A percentile compares a stretch with the other conserved stretches of the same genome.
phyloP scores from a whole-genome alignment of 768 basidiomycete genomes.

The Asterophora lycoperdoides region DNA sequence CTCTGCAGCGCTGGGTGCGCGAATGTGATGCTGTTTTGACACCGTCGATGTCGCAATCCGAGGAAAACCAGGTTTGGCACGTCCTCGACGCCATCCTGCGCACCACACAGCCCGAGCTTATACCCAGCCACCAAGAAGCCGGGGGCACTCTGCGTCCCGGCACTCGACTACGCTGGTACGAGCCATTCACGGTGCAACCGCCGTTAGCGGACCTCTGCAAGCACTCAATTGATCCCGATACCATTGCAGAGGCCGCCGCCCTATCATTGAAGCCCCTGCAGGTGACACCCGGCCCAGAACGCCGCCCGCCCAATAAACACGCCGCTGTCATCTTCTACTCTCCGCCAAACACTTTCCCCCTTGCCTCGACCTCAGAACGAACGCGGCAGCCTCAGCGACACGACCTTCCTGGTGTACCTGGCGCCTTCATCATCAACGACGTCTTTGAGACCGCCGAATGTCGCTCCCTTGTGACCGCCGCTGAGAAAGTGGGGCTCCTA shows the following conservation, averaged over 20 bases:
- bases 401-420: slow-evolving; percentile 42
- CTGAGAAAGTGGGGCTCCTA: slow-evolving; percentile 44
- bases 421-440: slow-evolving; percentile 45
- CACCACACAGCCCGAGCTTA: slow-evolving; percentile 36
- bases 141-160: slow-evolving; percentile 24
- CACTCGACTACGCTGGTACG: slow-evolving; percentile 29
- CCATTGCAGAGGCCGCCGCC: slow-evolving; percentile 15
- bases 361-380: slow-evolving; percentile 19
- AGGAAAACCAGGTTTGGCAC: slow-evolving; percentile 40
- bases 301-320: slow-evolving; percentile 51
- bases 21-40: slow-evolving; percentile 51
- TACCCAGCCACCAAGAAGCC: slow-evolving; percentile 16
- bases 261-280: slow-evolving; percentile 26
- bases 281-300: slow-evolving; percentile 40
- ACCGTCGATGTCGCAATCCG: slow-evolving; percentile 33
- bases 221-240: slow-evolving; percentile 9
- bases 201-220: slow-evolving; percentile 7
- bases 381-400: slow-evolving; percentile 28
- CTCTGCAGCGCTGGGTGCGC: slow-evolving; percentile 52
- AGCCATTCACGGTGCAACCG: slow-evolving; percentile 28
- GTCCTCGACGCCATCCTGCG: slow-evolving; percentile 48
- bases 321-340: slow-evolving; percentile 48
- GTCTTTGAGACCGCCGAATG: slow-evolving; percentile 44
- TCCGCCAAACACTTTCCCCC: slow-evolving; percentile 29
- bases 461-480: slow-evolving; percentile 37